phyloP scores from a whole-genome alignment of 2,329 filamentous ascomycete species.

The Didymella sp. region DNA sequence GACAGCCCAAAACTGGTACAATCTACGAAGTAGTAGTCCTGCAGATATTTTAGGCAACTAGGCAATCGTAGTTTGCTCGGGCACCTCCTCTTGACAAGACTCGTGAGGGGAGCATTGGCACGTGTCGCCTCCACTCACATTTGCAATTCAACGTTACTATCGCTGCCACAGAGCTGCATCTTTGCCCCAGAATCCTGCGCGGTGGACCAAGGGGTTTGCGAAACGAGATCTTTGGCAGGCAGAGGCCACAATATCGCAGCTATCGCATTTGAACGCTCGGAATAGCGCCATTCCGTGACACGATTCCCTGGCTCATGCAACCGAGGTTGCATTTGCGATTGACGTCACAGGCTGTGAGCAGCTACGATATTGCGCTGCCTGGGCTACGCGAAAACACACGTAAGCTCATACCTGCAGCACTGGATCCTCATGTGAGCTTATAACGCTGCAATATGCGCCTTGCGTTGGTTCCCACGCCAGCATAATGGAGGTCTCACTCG shows the following conservation, averaged over 20 bases:
- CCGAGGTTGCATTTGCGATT: slow-evolving; percentile 1
- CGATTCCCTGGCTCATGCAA: background rate
- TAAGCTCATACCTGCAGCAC: background rate
- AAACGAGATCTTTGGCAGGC: background rate
- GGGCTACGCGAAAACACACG: background rate
- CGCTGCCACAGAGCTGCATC: background rate
- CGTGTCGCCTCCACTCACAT: background rate
- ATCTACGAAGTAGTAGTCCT: background rate
- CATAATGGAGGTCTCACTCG: slow-evolving; percentile 26
- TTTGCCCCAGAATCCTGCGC: background rate
- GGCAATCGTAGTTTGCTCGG: background rate
- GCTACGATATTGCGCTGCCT: background rate
- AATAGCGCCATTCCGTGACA: background rate
- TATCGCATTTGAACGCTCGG: background rate
- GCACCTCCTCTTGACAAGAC: background rate
- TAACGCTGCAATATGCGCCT: background rate
- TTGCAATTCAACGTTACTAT: background rate
- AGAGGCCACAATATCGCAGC: background rate
- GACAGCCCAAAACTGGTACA: background rate
- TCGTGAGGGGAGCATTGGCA: background rate
- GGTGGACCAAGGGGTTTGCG: background rate
- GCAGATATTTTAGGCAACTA: background rate
- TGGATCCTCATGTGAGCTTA: background rate
- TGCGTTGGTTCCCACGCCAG: background rate
- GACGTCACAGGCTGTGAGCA: slow-evolving; percentile 1